A percentile compares a stretch with the other conserved stretches of the same genome.
These are phyloP conservation scores for Fusarium albosuccineum DNA, from an alignment of 2,329 filamentous ascomycete genomes.

Conservation along the genomic window DNA sequence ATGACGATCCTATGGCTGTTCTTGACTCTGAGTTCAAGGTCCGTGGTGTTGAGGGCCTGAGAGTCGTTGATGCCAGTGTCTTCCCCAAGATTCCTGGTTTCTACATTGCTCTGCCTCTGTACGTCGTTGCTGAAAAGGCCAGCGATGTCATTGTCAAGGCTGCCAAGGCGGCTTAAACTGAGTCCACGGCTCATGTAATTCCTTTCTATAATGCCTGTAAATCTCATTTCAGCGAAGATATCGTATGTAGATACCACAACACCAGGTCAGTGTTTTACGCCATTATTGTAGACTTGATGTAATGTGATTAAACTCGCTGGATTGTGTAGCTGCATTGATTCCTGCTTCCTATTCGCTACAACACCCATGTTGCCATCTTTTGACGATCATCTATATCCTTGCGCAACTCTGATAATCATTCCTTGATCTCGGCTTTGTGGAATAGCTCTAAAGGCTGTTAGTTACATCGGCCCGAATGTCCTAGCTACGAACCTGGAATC, in stretches of 20 bases:
- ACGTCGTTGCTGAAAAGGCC: constrained; percentile 70
- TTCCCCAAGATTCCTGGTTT: constrained; percentile 54
- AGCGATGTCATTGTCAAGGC: constrained; percentile 50
- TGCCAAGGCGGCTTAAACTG: constrained; percentile 8
- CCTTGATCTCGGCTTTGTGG: constrained; percentile 29
- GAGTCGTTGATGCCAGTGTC: constrained; percentile 72
- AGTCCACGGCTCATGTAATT: not conserved
- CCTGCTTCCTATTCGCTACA: not conserved
- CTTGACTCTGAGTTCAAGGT: constrained; percentile 68
- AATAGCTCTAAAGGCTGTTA: constrained; percentile 7
- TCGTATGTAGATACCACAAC: constrained; percentile 1
- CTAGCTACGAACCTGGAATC: constrained; percentile 21
- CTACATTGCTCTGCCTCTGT: constrained; percentile 35
- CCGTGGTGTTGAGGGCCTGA: constrained; percentile 64
- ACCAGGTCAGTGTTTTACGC: not conserved
- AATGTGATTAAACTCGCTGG: too few relatives aligned
- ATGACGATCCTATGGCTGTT: constrained; percentile 54
- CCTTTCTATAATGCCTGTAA: not conserved
- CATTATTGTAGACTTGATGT: too few relatives aligned
- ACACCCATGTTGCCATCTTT: rapidly evolving
- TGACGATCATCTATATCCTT: not conserved
- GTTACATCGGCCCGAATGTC: rapidly evolving
- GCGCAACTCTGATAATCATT: not conserved
- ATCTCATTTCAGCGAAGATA: not conserved
- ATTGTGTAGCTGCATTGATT: not conserved